phyloP scores from a whole-genome alignment of 495 filamentous ascomycete genomes.

The Talaromyces nanjingensis region DNA sequence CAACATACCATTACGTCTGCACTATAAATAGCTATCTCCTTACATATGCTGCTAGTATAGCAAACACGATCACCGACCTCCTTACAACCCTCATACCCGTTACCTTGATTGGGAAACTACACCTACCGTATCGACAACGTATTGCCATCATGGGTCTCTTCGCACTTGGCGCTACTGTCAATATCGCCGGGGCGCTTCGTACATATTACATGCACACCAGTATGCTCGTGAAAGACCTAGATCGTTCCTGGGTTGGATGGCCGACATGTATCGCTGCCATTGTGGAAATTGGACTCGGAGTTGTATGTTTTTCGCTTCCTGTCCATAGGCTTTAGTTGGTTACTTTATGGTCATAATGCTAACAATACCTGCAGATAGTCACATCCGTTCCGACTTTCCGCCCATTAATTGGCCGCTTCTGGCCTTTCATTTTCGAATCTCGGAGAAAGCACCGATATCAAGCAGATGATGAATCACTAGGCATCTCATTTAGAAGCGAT shows the following conservation, averaged over 20 bases:
- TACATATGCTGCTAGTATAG: background rate
- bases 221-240: background rate
- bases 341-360: background rate
- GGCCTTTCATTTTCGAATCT: background rate
- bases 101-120: background rate
- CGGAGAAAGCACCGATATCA: background rate
- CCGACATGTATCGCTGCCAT: background rate
- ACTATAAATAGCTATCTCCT: background rate
- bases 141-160: background rate
- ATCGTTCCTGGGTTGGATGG: background rate
- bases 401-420: background rate
- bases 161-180: background rate
- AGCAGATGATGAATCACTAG: background rate
- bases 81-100: background rate
- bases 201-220: background rate
- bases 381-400: background rate
- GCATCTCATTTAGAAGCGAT: background rate
- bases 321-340: background rate
- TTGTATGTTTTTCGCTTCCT: background rate
- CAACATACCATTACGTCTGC: background rate
- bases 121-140: background rate
- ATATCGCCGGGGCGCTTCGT: background rate
- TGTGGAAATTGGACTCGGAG: background rate
- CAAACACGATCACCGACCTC: background rate
- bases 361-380: background rate